These are phyloP conservation scores for Borealophlyctis nickersoniae DNA, from an alignment of 192 early-diverging fungal genomes.

Conservation along the genomic window DNA sequence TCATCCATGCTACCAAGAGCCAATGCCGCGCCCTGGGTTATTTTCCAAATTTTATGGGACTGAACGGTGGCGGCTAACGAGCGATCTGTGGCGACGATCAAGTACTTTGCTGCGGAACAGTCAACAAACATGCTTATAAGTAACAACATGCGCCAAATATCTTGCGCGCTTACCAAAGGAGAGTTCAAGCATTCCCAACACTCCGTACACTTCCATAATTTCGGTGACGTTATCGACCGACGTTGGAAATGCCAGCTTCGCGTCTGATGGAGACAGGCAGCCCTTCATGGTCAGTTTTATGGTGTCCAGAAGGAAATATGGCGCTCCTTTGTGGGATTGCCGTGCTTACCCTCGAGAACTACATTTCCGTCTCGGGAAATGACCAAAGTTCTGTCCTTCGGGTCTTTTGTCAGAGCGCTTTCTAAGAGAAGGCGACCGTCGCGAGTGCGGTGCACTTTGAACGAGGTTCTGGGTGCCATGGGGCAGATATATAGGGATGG, in stretches of 20 bases:
- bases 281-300: not conserved
- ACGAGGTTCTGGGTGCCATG: too few relatives aligned
- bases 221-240: not conserved
- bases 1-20: constrained; percentile 29
- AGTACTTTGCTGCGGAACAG: constrained; percentile 33
- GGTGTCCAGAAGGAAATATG: not conserved
- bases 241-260: not conserved
- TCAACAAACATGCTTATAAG: not conserved
- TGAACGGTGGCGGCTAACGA: constrained; percentile 49
- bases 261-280: not conserved
- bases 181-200: not conserved
- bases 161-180: not conserved
- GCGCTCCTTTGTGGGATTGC: not conserved
- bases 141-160: not conserved
- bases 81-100: constrained; percentile 44
- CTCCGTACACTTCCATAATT: not conserved
- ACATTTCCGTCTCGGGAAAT: too few relatives aligned
- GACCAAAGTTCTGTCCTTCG: too few relatives aligned
- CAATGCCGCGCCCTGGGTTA: constrained; percentile 33
- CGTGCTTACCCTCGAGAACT: too few relatives aligned
- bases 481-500: too few relatives aligned
- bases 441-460: too few relatives aligned
- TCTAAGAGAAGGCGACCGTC: too few relatives aligned
- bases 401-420: too few relatives aligned
- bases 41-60: constrained; percentile 53